Evolutionary conservation across 176 grass and related monocot genomes (phyloP).

Genomic region (Musa itinerans): DNA sequence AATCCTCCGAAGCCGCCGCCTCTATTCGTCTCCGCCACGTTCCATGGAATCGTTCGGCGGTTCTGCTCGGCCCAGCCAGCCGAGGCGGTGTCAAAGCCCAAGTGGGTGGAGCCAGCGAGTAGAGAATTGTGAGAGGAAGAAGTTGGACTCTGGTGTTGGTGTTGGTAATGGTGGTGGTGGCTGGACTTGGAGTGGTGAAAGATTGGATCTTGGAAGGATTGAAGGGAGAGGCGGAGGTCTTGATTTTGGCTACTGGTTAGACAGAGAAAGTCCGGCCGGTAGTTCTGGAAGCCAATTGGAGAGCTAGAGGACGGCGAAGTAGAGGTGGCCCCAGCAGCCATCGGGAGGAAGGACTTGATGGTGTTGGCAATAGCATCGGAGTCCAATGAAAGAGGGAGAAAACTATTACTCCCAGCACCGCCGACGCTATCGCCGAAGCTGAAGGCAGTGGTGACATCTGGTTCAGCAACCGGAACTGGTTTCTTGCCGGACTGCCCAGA

Average conservation of each 20-base stretch:
- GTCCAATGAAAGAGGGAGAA: not conserved
- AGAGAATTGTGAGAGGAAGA: constrained; percentile 29
- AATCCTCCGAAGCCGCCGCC: constrained; percentile 35
- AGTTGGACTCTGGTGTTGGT: constrained; percentile 8
- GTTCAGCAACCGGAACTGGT: not conserved
- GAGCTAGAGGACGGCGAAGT: not conserved
- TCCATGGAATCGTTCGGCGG: constrained; percentile 69
- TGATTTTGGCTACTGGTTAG: constrained; percentile 55
- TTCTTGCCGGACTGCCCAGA: not conserved
- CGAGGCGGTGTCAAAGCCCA: constrained; percentile 38
- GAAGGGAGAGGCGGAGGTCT: constrained; percentile 80
- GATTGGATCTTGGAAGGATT: constrained; percentile 70
- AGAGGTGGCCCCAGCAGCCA: not conserved
- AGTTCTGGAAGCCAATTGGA: constrained; percentile 1
- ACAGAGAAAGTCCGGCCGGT: constrained; percentile 47
- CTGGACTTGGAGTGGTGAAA: constrained; percentile 47
- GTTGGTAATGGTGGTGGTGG: constrained; percentile 27
- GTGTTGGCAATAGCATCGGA: not conserved
- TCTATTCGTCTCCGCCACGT: constrained; percentile 37
- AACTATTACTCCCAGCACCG: not conserved
- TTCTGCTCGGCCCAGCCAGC: constrained; percentile 58
- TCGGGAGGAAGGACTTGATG: constrained; percentile 3
- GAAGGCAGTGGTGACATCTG: not conserved
- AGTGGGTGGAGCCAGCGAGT: constrained; percentile 39
- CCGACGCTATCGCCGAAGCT: not conserved